Base-by-base conservation (phyloP, 805 yeast species). In the Wickerhamomyces ciferrii region DNA sequence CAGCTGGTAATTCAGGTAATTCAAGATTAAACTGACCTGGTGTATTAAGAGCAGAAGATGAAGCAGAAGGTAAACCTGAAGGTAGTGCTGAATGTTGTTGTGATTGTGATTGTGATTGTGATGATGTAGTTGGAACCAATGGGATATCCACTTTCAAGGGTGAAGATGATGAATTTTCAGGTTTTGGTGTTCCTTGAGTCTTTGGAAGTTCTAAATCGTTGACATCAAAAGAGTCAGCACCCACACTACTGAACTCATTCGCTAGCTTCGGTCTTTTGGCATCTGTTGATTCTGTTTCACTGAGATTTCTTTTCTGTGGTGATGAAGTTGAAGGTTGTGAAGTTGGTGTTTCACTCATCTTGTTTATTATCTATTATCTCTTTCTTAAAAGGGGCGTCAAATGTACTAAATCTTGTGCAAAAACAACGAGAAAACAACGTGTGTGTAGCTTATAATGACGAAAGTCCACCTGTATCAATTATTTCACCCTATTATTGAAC, bases 121-220 rank as follows among this genome's bases (percentile, higher is more conserved):
- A 31, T 31, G 35, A 31, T 37, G 39, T 7, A 13, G 24, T 37
- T 37, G 39, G 21, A 9, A 35, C 25, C 13, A 37, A 37, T 20
- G 47, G 43, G 5, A 39, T 41, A 7, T 31, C 38, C n/a, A 41
- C n/a, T 5, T 37, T 40, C 19, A 42, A 36, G 13, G 43, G 39
- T 8, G 36, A 23, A 32, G 36, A 39, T 17, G 43, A 27, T 2
- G 43, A 17, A n/a, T 23, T 21, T 17, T 14, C 19, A 19, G 31
- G 31, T 27, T 27, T 9, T 27, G 31, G 31, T 27, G 31, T 27
- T 27, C 24, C 18, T 19, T 54, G 32, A 27, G 47, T 50, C 39
- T 53, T 57, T 8, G 66, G 65, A 18, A 60, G 42, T 15, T 53
- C 43, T 17, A 49, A 39, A 17, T 23, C 32, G 18, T 24, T 35